These are phyloP conservation scores for Pyrus betulifolia DNA, from an alignment of 306 rosid genomes.

Conservation along the genomic window DNA sequence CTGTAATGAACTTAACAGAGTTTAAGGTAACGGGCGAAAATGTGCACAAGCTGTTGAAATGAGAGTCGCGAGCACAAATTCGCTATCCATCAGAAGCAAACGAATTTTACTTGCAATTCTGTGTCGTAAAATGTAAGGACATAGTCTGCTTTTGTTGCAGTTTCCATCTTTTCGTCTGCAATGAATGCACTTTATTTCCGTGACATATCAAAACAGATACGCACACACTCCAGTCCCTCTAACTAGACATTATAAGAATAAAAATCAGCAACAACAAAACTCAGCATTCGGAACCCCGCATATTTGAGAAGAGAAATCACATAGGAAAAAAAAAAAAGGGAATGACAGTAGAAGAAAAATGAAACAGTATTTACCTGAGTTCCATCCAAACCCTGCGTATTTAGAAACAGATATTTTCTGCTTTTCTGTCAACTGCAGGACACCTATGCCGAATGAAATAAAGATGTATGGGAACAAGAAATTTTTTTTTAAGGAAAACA, in stretches of 20 bases:
- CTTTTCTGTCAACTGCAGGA: slow-evolving; percentile 75
- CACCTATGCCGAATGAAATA: slow-evolving; percentile 7
- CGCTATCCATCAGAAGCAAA: too few relatives aligned
- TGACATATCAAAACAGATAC: too few relatives aligned
- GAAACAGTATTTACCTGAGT: slow-evolving; percentile 39
- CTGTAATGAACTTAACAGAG: too few relatives aligned
- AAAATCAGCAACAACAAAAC: slow-evolving; percentile 81
- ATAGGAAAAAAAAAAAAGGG: slow-evolving; percentile 5
- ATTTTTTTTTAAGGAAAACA: background rate
- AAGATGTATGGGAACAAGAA: background rate
- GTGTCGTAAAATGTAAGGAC: too few relatives aligned
- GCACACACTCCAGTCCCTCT: slow-evolving; percentile 43
- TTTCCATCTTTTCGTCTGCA: too few relatives aligned
- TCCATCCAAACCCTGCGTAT: slow-evolving; percentile 69
- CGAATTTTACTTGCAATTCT: too few relatives aligned
- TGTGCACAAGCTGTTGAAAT: too few relatives aligned
- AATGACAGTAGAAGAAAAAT: background rate
- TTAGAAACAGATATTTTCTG: slow-evolving; percentile 79
- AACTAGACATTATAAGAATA: slow-evolving; percentile 84
- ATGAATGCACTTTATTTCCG: too few relatives aligned
- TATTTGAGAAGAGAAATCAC: slow-evolving; percentile 16
- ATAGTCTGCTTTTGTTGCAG: too few relatives aligned
- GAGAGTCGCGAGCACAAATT: too few relatives aligned
- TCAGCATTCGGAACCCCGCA: slow-evolving; percentile 91
- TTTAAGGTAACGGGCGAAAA: too few relatives aligned